Percentiles rank a stretch among this genome's conserved stretches.
phyloP scores from a whole-genome alignment of 305 asterid species.

The Solanum hybrid region DNA sequence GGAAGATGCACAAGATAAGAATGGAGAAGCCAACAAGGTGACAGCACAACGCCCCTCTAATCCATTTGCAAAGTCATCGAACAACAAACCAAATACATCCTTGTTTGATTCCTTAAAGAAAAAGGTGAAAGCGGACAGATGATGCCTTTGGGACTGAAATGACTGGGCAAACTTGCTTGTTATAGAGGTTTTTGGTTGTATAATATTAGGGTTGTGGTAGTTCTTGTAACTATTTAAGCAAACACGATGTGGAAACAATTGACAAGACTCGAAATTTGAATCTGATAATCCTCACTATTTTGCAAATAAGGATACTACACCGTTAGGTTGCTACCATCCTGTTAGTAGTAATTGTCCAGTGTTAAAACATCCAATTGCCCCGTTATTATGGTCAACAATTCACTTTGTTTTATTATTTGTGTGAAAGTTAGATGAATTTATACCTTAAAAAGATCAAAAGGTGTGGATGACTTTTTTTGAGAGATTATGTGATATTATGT shows the following conservation, averaged over 20 bases:
- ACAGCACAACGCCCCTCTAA: conserved; percentile 50
- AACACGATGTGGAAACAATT: neutral
- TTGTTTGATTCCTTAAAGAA: conserved; percentile 70
- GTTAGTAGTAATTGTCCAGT: neutral
- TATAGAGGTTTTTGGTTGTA: neutral
- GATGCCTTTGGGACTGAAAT: neutral
- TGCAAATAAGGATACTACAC: neutral
- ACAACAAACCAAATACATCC: conserved; percentile 42
- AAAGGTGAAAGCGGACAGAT: conserved; percentile 12
- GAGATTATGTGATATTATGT: neutral
- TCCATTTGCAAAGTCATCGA: conserved; percentile 78
- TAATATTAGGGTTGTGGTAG: neutral
- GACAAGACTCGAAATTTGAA: neutral
- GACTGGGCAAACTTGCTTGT: neutral
- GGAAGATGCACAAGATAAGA: neutral
- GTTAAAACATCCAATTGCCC: neutral
- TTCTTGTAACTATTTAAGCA: neutral
- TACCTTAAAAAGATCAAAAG: neutral
- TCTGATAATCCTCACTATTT: neutral
- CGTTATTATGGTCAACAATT: neutral
- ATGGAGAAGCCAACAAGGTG: conserved; percentile 23
- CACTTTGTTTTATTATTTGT: neutral
- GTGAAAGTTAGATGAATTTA: neutral
- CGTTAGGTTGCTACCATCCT: neutral
- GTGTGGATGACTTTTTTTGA: neutral